Percentiles rank a stretch among this genome's conserved stretches.
These are phyloP conservation scores for Aspergillus pseudonomiae DNA, from an alignment of 2,329 filamentous ascomycete species.

Conservation along the genomic window DNA sequence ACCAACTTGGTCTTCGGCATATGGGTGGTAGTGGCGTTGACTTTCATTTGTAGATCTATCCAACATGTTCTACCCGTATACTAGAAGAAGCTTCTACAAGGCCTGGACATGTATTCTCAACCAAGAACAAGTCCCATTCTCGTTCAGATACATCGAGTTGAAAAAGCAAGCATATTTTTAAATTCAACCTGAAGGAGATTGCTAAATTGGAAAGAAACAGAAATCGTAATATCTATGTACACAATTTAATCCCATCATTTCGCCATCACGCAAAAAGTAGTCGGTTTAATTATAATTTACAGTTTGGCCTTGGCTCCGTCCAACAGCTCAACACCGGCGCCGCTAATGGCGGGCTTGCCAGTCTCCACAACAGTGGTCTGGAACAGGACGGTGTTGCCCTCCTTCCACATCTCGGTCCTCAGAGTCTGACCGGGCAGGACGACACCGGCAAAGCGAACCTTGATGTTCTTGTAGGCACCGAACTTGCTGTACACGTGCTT, in stretches of 20 bases:
- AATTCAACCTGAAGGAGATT: background rate
- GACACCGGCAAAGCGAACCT: conserved; percentile 85
- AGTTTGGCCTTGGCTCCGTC: conserved; percentile 54
- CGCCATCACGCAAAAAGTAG: background rate
- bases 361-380: conserved; percentile 90
- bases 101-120: too few relatives aligned
- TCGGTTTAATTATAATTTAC: conserved; percentile 37
- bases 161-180: too few relatives aligned
- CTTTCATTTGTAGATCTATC: too few relatives aligned
- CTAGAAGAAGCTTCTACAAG: too few relatives aligned
- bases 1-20: too few relatives aligned
- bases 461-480: conserved; percentile 85
- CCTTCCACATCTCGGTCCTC: conserved; percentile 92
- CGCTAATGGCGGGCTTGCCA: conserved; percentile 82
- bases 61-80: too few relatives aligned
- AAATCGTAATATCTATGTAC: conserved; percentile 22
- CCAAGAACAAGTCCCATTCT: too few relatives aligned
- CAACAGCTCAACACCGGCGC: conserved; percentile 76
- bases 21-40: too few relatives aligned
- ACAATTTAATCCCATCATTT: conserved; percentile 17
- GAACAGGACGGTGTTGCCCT: conserved; percentile 77
- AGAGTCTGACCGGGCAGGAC: conserved; percentile 89
- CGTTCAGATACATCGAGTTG: too few relatives aligned
- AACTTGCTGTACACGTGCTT: conserved; percentile 88
- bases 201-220: conserved; percentile 4